phyloP scores from a whole-genome alignment of 352 stramenopile species.

The Globisporangium paddicum region DNA sequence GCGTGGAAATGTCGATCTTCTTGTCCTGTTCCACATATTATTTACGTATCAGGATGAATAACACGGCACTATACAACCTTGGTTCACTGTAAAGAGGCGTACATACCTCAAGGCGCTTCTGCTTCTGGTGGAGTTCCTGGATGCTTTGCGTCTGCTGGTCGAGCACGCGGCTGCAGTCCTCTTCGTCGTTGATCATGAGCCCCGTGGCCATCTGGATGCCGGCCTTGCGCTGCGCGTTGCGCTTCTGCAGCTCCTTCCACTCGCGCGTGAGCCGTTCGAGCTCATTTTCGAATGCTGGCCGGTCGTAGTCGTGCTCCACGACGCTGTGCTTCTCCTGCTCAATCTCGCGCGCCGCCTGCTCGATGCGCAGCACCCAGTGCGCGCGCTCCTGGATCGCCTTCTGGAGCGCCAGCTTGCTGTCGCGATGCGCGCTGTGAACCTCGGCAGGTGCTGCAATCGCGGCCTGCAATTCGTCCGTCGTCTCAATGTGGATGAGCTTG shows the following conservation, averaged over 20 bases:
- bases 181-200: slow-evolving; percentile 74
- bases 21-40: slow-evolving; percentile 32
- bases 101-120: slow-evolving; percentile 54
- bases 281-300: slow-evolving; percentile 41
- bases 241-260: slow-evolving; percentile 72
- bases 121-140: slow-evolving; percentile 62
- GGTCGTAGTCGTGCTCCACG: slow-evolving; percentile 29
- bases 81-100: too few relatives aligned
- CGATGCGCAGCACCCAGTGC: slow-evolving; percentile 32
- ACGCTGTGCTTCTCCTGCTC: slow-evolving; percentile 49
- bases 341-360: slow-evolving; percentile 35
- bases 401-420: slow-evolving; percentile 42
- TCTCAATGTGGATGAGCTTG: slow-evolving; percentile 60
- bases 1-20: slow-evolving; percentile 67
- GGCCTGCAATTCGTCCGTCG: slow-evolving; percentile 32
- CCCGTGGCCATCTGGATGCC: slow-evolving; percentile 63
- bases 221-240: slow-evolving; percentile 66
- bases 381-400: slow-evolving; percentile 36
- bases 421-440: slow-evolving; percentile 23
- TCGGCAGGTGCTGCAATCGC: slow-evolving; percentile 20
- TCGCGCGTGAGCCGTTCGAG: slow-evolving; percentile 41
- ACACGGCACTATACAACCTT: too few relatives aligned
- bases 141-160: slow-evolving; percentile 70
- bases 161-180: slow-evolving; percentile 70
- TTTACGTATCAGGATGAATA: too few relatives aligned